Conservation (phyloP, 768 basidiomycete species). For the Podaxis sp. region DNA sequence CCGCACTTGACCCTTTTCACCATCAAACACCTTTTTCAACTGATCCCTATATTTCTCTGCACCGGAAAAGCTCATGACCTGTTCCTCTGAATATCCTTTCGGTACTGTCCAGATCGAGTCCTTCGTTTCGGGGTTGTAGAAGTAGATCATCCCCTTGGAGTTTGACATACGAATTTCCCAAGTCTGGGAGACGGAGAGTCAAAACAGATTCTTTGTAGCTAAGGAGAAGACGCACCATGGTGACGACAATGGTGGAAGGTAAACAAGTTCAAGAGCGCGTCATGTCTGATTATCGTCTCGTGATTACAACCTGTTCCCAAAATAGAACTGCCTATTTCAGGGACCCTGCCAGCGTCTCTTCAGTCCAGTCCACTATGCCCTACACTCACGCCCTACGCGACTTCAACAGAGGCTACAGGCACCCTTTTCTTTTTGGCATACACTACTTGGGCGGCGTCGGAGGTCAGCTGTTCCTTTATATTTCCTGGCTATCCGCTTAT, state of each 20-base stretch:
- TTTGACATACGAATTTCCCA: slow-evolving; percentile 92
- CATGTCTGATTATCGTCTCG: slow-evolving; percentile 3
- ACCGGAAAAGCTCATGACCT: slow-evolving; percentile 65
- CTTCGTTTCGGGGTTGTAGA: slow-evolving; percentile 71
- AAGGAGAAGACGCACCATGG: background rate
- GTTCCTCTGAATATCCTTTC: slow-evolving; percentile 51
- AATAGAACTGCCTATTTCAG: background rate
- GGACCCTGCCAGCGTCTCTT: background rate
- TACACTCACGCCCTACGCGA: slow-evolving; percentile 16
- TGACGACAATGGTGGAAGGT: background rate
- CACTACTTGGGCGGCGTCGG: slow-evolving; percentile 45
- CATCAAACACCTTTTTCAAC: slow-evolving; percentile 21
- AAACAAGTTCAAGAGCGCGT: background rate
- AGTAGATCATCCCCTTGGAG: slow-evolving; percentile 81
- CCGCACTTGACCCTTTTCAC: slow-evolving; percentile 59
- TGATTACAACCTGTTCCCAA: slow-evolving; percentile 3
- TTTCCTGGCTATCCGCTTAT: background rate
- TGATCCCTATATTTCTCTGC: slow-evolving; percentile 43
- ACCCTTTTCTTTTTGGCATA: slow-evolving; percentile 47
- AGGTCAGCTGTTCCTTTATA: slow-evolving; percentile 24
- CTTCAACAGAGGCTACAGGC: slow-evolving; percentile 40
- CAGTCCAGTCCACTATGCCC: slow-evolving; percentile 12
- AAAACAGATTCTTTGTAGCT: slow-evolving; percentile 7
- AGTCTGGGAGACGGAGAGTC: slow-evolving; percentile 16
- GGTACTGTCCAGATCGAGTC: slow-evolving; percentile 83